A percentile compares a stretch with the other conserved stretches of the same genome.
Conservation (phyloP, 179 eudicot species). For the Silene coronaria region DNA sequence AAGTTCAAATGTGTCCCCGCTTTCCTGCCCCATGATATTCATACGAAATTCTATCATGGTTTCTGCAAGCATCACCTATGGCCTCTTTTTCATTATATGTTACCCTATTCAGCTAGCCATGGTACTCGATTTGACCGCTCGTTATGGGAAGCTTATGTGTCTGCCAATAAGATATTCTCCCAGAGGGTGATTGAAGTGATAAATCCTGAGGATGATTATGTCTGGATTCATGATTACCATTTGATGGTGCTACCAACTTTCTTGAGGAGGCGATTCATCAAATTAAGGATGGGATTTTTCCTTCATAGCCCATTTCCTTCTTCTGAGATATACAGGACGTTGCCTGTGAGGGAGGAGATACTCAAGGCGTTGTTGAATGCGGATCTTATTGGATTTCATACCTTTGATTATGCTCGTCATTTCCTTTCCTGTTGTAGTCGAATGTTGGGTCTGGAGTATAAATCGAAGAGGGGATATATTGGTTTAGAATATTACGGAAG, state of each 20-base stretch:
- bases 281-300: conserved; percentile 39
- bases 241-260: conserved; percentile 41
- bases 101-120: conserved; percentile 37
- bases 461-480: conserved; percentile 42
- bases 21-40: conserved; percentile 53
- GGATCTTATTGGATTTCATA: conserved; percentile 40
- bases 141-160: conserved; percentile 41
- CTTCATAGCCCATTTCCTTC: conserved; percentile 46
- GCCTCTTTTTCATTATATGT: conserved; percentile 46
- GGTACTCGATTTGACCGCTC: conserved; percentile 38
- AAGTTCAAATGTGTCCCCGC: conserved; percentile 82
- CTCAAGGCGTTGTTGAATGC: conserved; percentile 39
- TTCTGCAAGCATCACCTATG: conserved; percentile 47
- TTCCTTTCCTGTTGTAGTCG: conserved; percentile 47
- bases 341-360: conserved; percentile 43
- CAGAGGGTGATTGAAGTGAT: conserved; percentile 43
- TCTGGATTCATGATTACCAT: conserved; percentile 47
- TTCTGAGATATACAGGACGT: conserved; percentile 39
- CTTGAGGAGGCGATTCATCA: conserved; percentile 34
- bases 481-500: conserved; percentile 40
- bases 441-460: conserved; percentile 42
- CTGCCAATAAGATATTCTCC: conserved; percentile 41
- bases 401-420: conserved; percentile 45
- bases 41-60: conserved; percentile 32
- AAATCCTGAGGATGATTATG: conserved; percentile 40